Base-by-base conservation (phyloP, 768 basidiomycete species). In the Russula emetica region DNA sequence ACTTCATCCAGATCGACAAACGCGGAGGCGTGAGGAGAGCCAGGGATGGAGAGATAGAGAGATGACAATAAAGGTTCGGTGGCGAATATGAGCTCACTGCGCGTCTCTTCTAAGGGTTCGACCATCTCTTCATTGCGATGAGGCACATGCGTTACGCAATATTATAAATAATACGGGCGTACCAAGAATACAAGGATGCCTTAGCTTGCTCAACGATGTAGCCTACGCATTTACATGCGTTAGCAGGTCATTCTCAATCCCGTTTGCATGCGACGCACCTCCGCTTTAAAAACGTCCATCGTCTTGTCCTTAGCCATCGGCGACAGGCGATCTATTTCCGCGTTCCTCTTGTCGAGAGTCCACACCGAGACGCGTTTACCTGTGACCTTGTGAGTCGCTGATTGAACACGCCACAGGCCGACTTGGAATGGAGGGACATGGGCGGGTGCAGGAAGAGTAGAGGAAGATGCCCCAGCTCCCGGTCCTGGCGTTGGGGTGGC, bases 151-250 rank as follows among this genome's bases (percentile, higher is more conserved):
- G 52, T 70, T 44, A 22, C 57, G 26, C 22, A 32, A 50, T 2
- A n/a, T 45, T 20, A 40, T 32, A 14, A 18, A 44, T 42, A 53
- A 66, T 68, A 64, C 63, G 34, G 30, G 66, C 77, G 61, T 70
- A 92, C 91, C 92, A 62, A 99, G 81, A 55, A 99, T 85, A 65
- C 90, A 95, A 5, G 97, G 97, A 76, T 98, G 96, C 36, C 97
- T 82, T 50, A 98, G 77, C 67, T 87, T 83, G 30, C 91, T 85
- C 22, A 98, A 78, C 3, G 94, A 88, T 64, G 88, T 83, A 5
- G 90, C 92, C 95, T 95, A 68, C 38, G 56, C 52, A 18, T 66
- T 14, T 30, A 61, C 26, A 64, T 44, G 30, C 44, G 55, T 65
- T 47, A 55, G 40, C 30, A 34, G 34, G 44, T 50, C 22, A 38